Evolutionary conservation across 805 yeast genomes (phyloP), one percentile per base, ranked within the genome.

Genomic region (Starmerella sirachaensis): DNA sequence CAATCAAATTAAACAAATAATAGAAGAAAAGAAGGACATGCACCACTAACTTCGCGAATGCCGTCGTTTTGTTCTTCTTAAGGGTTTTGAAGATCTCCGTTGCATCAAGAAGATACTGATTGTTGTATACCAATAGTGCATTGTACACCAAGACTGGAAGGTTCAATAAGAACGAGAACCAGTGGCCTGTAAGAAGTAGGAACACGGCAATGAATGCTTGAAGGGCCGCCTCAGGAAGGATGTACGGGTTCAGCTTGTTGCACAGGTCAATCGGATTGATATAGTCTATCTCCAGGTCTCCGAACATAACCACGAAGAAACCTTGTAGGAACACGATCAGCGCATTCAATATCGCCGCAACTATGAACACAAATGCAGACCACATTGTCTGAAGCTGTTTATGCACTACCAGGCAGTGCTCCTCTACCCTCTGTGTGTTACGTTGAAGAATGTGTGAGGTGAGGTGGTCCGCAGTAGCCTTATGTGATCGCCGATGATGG

Each of bases 61-160:
- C 70, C 63, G 84, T 96, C 58, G 77, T 79, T 74, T 88, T 91
- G 65, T 88, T 93, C 56, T 78, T 81, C 54, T 79, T 72, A 54
- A 88, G 72, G 23, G 96, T 86, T 68, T 97, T 77, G 66, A 88
- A 88, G 55, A 88, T 91, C 64, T 91, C 98, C 28, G 98, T 88
- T 42, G 98, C 97, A 61, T 88, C 98, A 56, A 91, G 73, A 44
- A 81, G 64, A 60, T 85, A 85, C 62, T 76, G 78, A 60, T 84
- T 83, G 51, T 71, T 76, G 62, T 78, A 61, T 53, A 82, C 70
- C 61, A 82, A 80, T 65, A 80, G 78, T 41, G 66, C 74, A 59
- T 88, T 88, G 69, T 68, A 85, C 24, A 84, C 91, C 36, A 84
- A 61, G 46, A 91, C 64, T 34, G 97, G 97, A 48, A 80, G 62